Conservation (phyloP, 345 rosid genomes). For the Citrus inodora region DNA sequence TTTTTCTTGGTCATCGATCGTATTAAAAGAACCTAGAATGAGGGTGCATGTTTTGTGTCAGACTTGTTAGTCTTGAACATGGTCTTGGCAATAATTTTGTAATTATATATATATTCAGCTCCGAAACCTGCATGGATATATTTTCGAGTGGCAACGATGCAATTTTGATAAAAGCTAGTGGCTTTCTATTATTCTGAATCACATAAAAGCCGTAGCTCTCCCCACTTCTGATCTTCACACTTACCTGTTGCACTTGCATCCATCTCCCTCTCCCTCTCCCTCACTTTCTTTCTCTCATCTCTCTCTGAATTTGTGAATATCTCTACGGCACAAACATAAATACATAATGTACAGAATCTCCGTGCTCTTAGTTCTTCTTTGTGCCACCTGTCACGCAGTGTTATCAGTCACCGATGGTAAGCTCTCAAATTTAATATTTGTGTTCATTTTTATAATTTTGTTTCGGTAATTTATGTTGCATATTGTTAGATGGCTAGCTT, state of each 20-base stretch:
- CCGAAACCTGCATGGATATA: background rate
- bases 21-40: background rate
- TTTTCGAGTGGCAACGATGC: conserved; percentile 40
- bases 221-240: background rate
- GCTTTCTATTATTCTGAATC: conserved; percentile 20
- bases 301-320: background rate
- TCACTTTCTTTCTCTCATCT: background rate
- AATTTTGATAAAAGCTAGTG: conserved; percentile 20
- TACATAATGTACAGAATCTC: conserved; percentile 38
- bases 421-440: background rate
- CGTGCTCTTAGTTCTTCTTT: conserved; percentile 35
- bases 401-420: conserved; percentile 43
- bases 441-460: background rate
- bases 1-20: no score
- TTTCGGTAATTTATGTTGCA: background rate
- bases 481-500: background rate
- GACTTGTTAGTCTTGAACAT: background rate
- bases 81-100: background rate
- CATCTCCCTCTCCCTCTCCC: background rate
- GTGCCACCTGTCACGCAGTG: conserved; percentile 27
- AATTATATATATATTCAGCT: background rate
- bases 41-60: background rate
- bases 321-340: conserved; percentile 10
- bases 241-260: background rate
- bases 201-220: conserved; percentile 23